These are phyloP conservation scores for Ascochyta pisi DNA, from an alignment of 2,329 filamentous ascomycete species.

Conservation along the genomic window DNA sequence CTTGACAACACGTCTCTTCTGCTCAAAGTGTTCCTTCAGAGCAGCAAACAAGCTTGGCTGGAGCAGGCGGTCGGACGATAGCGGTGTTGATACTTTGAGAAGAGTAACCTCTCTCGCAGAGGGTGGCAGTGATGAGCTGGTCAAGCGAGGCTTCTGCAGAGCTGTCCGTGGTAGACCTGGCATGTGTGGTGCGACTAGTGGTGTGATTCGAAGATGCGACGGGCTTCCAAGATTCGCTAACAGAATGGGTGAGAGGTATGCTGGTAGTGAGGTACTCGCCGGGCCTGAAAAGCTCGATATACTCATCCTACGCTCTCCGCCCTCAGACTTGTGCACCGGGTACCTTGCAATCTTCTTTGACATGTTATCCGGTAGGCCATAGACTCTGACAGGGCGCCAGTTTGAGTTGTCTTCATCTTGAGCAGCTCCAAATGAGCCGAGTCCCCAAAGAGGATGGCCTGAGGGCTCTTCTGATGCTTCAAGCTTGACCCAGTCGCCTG, in stretches of 20 bases:
- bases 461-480: conserved; percentile 79
- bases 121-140: conserved; percentile 61
- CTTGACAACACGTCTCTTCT: conserved; percentile 80
- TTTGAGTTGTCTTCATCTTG: conserved; percentile 69
- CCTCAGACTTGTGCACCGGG: conserved; percentile 55
- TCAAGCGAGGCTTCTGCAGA: conserved; percentile 54
- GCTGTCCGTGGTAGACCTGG: conserved; percentile 40
- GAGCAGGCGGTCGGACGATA: conserved; percentile 83
- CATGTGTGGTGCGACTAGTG: conserved; percentile 63
- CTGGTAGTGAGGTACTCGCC: conserved; percentile 44
- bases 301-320: conserved; percentile 50
- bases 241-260: conserved; percentile 84
- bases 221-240: conserved; percentile 84
- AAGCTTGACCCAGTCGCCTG: conserved; percentile 92
- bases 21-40: conserved; percentile 87
- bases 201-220: conserved; percentile 78
- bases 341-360: conserved; percentile 62
- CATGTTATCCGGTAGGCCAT: conserved; percentile 79
- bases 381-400: conserved; percentile 88
- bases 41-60: conserved; percentile 87
- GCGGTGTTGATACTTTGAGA: conserved; percentile 85
- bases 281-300: conserved; percentile 57
- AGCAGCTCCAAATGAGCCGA: conserved; percentile 70
- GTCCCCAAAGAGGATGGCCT: conserved; percentile 70
- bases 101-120: conserved; percentile 81